Percentiles rank a stretch among this genome's conserved stretches.
Conservation (phyloP, 2,329 filamentous ascomycete species). For the Colletotrichum theobromicola region DNA sequence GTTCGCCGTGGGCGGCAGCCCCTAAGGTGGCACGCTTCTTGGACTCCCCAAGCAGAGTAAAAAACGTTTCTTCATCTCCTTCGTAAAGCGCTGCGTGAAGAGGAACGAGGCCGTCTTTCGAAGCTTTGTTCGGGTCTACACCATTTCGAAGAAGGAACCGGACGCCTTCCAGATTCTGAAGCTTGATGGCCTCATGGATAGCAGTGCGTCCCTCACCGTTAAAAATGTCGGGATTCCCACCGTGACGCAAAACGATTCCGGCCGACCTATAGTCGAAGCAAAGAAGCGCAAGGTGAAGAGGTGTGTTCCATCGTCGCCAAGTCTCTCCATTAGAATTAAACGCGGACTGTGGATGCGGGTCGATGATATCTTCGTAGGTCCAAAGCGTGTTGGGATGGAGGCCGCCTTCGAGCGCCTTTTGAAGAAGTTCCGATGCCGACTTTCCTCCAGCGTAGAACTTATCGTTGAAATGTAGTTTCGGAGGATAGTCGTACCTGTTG, state of each 20-base stretch:
- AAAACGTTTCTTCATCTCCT: not conserved
- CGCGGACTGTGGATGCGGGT: accelerated
- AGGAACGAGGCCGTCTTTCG: not conserved
- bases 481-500: not conserved
- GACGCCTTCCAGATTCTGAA: accelerated
- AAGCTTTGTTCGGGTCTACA: not conserved
- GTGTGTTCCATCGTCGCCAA: not conserved
- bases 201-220: not conserved
- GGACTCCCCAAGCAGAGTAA: not conserved
- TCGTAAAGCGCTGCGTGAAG: not conserved
- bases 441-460: not conserved
- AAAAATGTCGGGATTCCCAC: accelerated
- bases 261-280: not conserved
- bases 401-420: not conserved
- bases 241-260: not conserved
- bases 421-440: not conserved
- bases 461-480: not conserved
- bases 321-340: accelerated
- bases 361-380: not conserved
- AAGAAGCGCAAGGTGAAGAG: not conserved
- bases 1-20: not conserved
- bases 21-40: not conserved
- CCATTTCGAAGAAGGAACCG: accelerated
- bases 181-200: not conserved
- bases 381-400: not conserved